phyloP scores from a whole-genome alignment of 768 basidiomycete genomes.

The Pleurotus djamor region DNA sequence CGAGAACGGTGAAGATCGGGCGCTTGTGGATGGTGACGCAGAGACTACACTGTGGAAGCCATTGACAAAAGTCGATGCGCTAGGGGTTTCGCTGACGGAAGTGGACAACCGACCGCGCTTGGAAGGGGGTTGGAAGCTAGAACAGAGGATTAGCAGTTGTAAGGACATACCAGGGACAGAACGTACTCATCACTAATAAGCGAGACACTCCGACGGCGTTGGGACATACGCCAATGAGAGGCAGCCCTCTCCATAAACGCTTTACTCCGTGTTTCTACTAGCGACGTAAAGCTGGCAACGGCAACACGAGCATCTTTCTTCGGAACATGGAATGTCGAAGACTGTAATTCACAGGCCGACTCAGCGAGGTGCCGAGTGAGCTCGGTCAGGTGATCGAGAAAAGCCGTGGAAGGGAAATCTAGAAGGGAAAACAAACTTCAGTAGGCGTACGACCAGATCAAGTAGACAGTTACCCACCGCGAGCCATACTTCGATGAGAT shows the following conservation, averaged over 20 bases:
- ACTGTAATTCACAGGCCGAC: conserved; percentile 5
- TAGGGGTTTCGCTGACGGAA: conserved; percentile 30
- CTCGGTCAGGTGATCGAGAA: conserved; percentile 46
- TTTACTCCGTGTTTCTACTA: not conserved
- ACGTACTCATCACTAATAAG: conserved; percentile 41
- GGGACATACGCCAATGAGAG: conserved; percentile 40
- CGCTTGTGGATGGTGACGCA: conserved; percentile 45
- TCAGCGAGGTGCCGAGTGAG: conserved; percentile 32
- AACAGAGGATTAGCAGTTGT: not conserved
- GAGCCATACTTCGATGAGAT: conserved; percentile 40
- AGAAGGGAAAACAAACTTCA: not conserved
- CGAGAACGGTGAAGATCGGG: conserved; percentile 36
- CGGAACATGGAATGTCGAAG: conserved; percentile 21
- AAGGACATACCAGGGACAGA: not conserved
- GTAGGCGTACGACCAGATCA: not conserved
- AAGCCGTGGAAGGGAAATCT: conserved; percentile 48
- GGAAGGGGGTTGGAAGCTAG: conserved; percentile 18
- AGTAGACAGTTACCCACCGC: conserved; percentile 28
- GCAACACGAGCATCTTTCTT: conserved; percentile 26
- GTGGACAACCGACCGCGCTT: conserved; percentile 45
- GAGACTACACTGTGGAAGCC: conserved; percentile 24
- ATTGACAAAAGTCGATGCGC: conserved; percentile 26
- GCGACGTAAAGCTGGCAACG: conserved; percentile 23
- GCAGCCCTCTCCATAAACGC: conserved; percentile 17
- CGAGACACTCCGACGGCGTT: conserved; percentile 44